Evolutionary conservation across 2,329 filamentous ascomycete species (phyloP), one percentile per base, ranked within the genome.

Genomic region (Verticillium nubilum): DNA sequence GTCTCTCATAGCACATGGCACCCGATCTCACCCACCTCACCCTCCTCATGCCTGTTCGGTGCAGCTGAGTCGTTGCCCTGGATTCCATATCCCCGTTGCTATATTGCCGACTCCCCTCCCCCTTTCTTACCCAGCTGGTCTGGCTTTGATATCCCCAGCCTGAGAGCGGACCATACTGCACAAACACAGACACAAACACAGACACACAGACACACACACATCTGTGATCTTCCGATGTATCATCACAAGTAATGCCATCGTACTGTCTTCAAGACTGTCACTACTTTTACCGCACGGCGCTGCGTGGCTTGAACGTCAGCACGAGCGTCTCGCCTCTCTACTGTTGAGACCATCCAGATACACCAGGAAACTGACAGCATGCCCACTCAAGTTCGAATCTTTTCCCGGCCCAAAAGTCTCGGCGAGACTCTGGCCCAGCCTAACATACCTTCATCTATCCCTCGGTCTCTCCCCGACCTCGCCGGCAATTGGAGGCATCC

Each of bases 241-340:
- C 61, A 58, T 69, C 72, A 66, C 77, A 76, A 82, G 80, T 82
- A 79, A 96, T 96, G 91, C 90, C 90, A 80, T 76, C 82, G 68
- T 94, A 91, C 75, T 96, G 81, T 75, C 80, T 91, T 60, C 88
- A 95, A 81, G 90, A 96, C 76, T 96, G 90, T 70, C 91, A 96
- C 74, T 96, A 96, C 78, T 96, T 96, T 78, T 95, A 91, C 80
- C 91, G 91, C 80, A 96, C 88, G 75, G 90, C 91, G 72, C 79
- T 96, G 78, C 91, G 91, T 80, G 88, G 92, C 72, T 80, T 96
- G 68, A 94, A 90, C 71, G 87, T 96, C 68, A 84, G 86, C 77
- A 96, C 90, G 68, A 84, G 79, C 69, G 85, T 96, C 74, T 91
- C 89, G 66, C 87, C 89, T 67, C 79, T 91, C 58, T 92, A 91